phyloP scores from a whole-genome alignment of 768 basidiomycete species.

The Trametes gibbosa region DNA sequence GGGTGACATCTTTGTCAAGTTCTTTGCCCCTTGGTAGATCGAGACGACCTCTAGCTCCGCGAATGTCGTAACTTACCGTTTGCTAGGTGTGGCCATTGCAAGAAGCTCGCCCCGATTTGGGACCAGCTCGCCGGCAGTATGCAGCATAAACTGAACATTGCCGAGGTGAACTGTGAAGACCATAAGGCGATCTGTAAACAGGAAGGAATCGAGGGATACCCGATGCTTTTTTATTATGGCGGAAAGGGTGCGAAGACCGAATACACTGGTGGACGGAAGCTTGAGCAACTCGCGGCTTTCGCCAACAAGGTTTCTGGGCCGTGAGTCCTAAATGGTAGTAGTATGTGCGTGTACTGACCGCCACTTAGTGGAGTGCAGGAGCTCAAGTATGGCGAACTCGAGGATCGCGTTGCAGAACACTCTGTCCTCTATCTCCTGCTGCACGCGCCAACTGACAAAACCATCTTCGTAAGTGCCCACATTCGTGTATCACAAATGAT shows the following conservation, averaged over 20 bases:
- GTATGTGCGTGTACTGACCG: neutral
- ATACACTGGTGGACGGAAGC: constrained; percentile 68
- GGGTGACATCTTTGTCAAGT: constrained; percentile 67
- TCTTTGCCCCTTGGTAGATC: constrained; percentile 84
- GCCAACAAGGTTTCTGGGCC: constrained; percentile 70
- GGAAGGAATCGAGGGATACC: constrained; percentile 76
- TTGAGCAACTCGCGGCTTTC: constrained; percentile 72
- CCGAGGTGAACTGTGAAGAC: constrained; percentile 87
- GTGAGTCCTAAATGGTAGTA: constrained; percentile 41
- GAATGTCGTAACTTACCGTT: neutral
- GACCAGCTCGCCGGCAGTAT: constrained; percentile 66
- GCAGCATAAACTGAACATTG: constrained; percentile 71
- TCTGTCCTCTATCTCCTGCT: constrained; percentile 62
- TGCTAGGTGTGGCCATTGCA: constrained; percentile 84
- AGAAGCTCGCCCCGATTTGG: constrained; percentile 87
- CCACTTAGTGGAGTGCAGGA: constrained; percentile 37
- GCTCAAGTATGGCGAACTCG: constrained; percentile 43
- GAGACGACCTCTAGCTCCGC: neutral
- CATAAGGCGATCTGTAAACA: constrained; percentile 62
- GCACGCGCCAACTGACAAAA: constrained; percentile 34
- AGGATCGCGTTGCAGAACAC: constrained; percentile 41
- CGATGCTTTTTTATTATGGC: constrained; percentile 72
- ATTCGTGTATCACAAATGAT: neutral
- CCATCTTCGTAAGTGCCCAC: constrained; percentile 32
- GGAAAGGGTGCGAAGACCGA: constrained; percentile 58